Base-by-base conservation (phyloP, 768 basidiomycete genomes). In the Coprinellus micaceus region DNA sequence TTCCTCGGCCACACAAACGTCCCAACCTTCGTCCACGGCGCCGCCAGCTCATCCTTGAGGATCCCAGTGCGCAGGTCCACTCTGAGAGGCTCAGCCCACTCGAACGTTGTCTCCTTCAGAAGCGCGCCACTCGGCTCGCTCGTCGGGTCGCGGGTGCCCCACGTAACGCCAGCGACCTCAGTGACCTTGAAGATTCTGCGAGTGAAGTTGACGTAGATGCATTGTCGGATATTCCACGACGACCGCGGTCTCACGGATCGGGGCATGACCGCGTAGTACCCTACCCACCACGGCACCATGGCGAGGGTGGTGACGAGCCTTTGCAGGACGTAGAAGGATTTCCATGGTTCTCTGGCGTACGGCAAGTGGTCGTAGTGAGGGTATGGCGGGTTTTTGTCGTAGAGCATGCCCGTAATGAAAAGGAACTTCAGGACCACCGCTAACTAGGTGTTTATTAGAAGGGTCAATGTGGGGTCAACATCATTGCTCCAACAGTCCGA, bases 141-240 rank as follows among this genome's bases (percentile, higher is more conserved):
- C 26, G 75, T 71, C 0, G 81, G 79, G 49, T 80, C 71, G 17
- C 77, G 71, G 2, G 80, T 81, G 39, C 74, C 75, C 76, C 78
- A 81, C 9, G 79, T 82, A 19, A 83, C 80, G 24, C 81, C 81
- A 33, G 81, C 81, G 15, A 80, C 75, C 60, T 83, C 80, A 12
- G 80, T 80, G 51, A 83, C 76, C 60, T 73, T 77, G 72, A 71
- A 80, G 11, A 83, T 76, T 33, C 81, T 73, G 33, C 78, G 73
- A 0, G 75, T 81, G 61, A 82, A 83, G 59, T 78, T 77, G 61
- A 81, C 78, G 54, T 76, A 69, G 59, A 83, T 64, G 40, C 80
- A 73, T 64, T 82, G 80, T 25, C 70, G 69, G 39, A 83, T 58
- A 9, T 74, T 75, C 80, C 81, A 82, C 0, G 79, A 80, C 21